Base-by-base conservation (phyloP, 169 alveolate genomes). In the Plasmodium chabaudi region DNA sequence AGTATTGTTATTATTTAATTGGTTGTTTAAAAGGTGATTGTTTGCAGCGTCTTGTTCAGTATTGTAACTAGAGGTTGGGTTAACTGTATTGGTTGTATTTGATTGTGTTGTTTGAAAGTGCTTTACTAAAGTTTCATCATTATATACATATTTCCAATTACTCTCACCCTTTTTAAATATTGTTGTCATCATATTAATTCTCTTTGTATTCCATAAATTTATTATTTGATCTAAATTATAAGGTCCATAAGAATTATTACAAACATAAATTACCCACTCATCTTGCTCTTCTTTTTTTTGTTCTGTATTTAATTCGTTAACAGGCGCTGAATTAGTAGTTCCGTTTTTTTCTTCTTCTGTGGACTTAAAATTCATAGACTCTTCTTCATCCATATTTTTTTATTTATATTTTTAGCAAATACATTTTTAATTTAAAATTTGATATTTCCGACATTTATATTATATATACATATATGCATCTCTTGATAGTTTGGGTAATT, bases 131-230 rank as follows among this genome's bases (percentile, higher is more conserved):
- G 59, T 70, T 19, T 86, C 87, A 70, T 86, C 86, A 53, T 86
- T 86, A 72, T 46, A 57, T 13, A 86, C 42, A 86, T 69, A 86
- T 34, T 86, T 86, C 91, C 91, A 86, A 63, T 86, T 86, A 44
- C 21, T 63, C 10, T 86, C 91, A 21, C 91, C 91, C 19, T 70
- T 86, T 86, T 70, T 86, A 70, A 57, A 86, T 53, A 86, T 65
- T 25, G 34, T 9, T 17, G 91, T 69, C 91, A 86, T 86, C 46
- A 60, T 42, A 25, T 86, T 86, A 57, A 86, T 69, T 86, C 86
- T 86, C 27, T 70, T 69, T 69, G 69, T 74, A 69, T 61, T 86
- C 77, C 86, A 71, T 23, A 86, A 64, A 59, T 69, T 23, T n/a
- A 69, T 69, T 39, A 86, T 47, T 60, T 86, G 77, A 23, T 86